phyloP scores from a whole-genome alignment of 768 basidiomycete genomes.

The Kwoniella pini region DNA sequence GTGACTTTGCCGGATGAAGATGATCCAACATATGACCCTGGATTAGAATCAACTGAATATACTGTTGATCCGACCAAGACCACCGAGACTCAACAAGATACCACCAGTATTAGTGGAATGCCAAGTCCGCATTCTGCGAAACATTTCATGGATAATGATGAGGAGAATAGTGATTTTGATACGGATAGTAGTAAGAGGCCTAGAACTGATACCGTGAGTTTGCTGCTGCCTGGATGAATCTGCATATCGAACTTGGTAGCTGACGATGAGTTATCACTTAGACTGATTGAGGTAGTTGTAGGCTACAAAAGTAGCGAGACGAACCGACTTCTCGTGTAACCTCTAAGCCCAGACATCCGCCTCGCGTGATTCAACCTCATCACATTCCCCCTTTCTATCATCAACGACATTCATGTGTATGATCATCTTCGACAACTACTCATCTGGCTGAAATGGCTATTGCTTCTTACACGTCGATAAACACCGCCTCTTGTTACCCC shows the following conservation, averaged over 20 bases:
- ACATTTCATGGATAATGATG: conserved; percentile 5
- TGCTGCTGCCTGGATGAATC: not conserved
- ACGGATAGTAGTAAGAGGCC: conserved; percentile 17
- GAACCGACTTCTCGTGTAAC: too few relatives aligned
- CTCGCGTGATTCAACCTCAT: too few relatives aligned
- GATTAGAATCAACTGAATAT: not conserved
- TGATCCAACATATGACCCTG: conserved; percentile 13
- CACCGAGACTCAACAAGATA: not conserved
- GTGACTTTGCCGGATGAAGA: conserved; percentile 10
- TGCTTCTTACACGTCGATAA: too few relatives aligned
- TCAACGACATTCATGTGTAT: too few relatives aligned
- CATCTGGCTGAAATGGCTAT: too few relatives aligned
- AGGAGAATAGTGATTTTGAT: not conserved
- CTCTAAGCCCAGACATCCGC: too few relatives aligned
- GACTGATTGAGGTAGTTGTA: too few relatives aligned
- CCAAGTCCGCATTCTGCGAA: conserved; percentile 3
- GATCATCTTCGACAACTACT: too few relatives aligned
- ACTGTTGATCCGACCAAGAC: conserved; percentile 2
- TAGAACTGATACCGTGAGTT: conserved; percentile 4
- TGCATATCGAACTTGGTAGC: not conserved
- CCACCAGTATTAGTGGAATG: not conserved
- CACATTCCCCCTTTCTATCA: too few relatives aligned
- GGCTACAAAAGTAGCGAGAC: too few relatives aligned
- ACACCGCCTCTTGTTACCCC: too few relatives aligned
- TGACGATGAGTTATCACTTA: not conserved